These are phyloP conservation scores for Arachis stenosperma DNA, from an alignment of 306 rosid genomes.

Conservation along the genomic window DNA sequence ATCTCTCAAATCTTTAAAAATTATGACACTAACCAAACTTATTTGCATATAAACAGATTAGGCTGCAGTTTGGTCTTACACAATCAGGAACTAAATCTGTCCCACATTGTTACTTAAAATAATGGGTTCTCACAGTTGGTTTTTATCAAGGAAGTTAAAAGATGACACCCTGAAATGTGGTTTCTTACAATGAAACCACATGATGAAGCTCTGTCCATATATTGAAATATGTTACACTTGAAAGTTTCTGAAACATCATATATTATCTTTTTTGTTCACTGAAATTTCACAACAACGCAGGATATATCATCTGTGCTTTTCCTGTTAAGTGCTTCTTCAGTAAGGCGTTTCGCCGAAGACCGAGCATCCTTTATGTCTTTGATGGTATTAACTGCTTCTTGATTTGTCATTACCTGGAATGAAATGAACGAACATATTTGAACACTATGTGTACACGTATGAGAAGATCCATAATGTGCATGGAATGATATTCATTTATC, in stretches of 20 bases:
- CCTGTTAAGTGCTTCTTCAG: constrained; percentile 84
- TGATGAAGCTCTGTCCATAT: constrained; percentile 29
- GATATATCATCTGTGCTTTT: constrained; percentile 91
- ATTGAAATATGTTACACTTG: constrained; percentile 41
- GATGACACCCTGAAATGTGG: constrained; percentile 2
- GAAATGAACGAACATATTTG: constrained; percentile 19
- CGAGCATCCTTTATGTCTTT: constrained; percentile 77
- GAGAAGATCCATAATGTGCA: constrained; percentile 1
- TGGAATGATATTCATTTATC: constrained; percentile 23
- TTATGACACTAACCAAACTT: constrained; percentile 36
- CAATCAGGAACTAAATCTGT: constrained; percentile 23
- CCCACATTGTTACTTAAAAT: constrained; percentile 31
- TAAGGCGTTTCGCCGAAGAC: constrained; percentile 81
- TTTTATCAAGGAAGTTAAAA: constrained; percentile 15
- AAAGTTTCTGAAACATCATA: constrained; percentile 30
- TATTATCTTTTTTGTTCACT: constrained; percentile 39
- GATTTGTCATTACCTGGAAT: constrained; percentile 87
- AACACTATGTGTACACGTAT: constrained; percentile 4
- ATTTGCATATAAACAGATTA: constrained; percentile 29
- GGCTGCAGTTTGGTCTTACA: constrained; percentile 28
- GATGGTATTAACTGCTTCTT: constrained; percentile 80
- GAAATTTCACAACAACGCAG: constrained; percentile 78
- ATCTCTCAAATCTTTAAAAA: constrained; percentile 12
- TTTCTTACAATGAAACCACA: constrained; percentile 34
- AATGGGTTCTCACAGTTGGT: not conserved